Evolutionary conservation across 768 basidiomycete species (phyloP).

Genomic region (Tulasnella sp.): DNA sequence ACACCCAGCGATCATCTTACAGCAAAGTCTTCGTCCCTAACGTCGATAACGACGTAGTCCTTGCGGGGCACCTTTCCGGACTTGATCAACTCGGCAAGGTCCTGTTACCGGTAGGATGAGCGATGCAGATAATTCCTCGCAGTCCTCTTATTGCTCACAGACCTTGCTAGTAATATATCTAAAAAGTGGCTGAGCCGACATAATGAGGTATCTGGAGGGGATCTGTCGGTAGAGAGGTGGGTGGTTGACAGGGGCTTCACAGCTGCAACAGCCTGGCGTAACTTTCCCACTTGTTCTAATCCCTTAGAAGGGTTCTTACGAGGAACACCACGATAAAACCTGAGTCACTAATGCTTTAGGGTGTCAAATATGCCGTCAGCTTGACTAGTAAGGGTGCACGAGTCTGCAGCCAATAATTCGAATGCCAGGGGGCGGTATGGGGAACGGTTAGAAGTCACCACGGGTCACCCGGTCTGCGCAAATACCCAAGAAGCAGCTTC

Average conservation of each 20-base stretch:
- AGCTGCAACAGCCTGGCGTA: too few relatives aligned
- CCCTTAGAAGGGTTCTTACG: neutral
- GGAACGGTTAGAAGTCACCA: too few relatives aligned
- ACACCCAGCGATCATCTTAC: too few relatives aligned
- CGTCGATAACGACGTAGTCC: constrained; percentile 80
- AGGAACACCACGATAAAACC: neutral
- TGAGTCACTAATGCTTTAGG: neutral
- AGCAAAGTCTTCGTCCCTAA: constrained; percentile 75
- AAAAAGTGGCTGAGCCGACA: neutral
- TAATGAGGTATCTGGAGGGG: neutral
- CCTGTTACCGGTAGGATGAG: constrained; percentile 47
- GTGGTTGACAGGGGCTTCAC: neutral
- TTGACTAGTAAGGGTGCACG: neutral
- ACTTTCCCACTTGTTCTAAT: neutral
- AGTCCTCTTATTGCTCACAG: neutral
- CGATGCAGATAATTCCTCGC: neutral
- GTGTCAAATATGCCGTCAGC: neutral
- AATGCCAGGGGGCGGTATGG: too few relatives aligned
- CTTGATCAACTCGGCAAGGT: constrained; percentile 71
- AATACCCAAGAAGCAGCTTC: neutral
- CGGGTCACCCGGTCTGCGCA: neutral
- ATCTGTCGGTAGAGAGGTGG: neutral
- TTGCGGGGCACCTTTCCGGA: constrained; percentile 59
- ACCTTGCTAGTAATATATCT: neutral
- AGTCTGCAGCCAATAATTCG: too few relatives aligned